Conservation (phyloP, 2,329 filamentous ascomycete genomes). For the Emmonsiellopsis sp. region DNA sequence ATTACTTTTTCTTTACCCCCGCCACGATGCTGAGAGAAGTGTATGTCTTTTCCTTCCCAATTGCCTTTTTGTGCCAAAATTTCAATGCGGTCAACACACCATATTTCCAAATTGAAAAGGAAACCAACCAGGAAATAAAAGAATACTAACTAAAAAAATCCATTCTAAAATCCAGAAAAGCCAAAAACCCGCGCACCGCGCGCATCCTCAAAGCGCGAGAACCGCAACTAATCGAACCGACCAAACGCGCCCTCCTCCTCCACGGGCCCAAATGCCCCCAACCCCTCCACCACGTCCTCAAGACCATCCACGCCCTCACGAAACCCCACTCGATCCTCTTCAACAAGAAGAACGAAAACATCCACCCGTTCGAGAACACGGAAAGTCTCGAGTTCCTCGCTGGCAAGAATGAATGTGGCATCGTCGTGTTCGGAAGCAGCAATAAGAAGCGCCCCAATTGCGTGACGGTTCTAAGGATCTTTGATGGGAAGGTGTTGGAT, state of each 20-base stretch:
- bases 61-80: neutral
- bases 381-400: constrained; percentile 88
- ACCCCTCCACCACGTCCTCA: constrained; percentile 71
- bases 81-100: neutral
- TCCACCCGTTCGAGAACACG: constrained; percentile 89
- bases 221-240: constrained; percentile 80
- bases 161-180: constrained; percentile 42
- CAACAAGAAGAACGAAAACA: constrained; percentile 84
- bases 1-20: neutral
- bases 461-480: constrained; percentile 73
- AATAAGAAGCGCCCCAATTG: constrained; percentile 95
- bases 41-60: constrained; percentile 16
- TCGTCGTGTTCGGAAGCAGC: constrained; percentile 75
- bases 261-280: constrained; percentile 79
- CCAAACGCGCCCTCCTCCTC: constrained; percentile 82
- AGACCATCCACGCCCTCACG: constrained; percentile 76
- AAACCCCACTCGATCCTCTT: constrained; percentile 81
- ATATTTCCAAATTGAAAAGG: neutral
- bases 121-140: neutral
- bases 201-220: constrained; percentile 88
- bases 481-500: constrained; percentile 79
- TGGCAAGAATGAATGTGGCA: constrained; percentile 86
- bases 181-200: constrained; percentile 82
- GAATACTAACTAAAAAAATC: neutral
- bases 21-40: constrained; percentile 36